A percentile compares a stretch with the other conserved stretches of the same genome.
phyloP scores from a whole-genome alignment of 441 rosid species.

The Codiaeum variegatum region DNA sequence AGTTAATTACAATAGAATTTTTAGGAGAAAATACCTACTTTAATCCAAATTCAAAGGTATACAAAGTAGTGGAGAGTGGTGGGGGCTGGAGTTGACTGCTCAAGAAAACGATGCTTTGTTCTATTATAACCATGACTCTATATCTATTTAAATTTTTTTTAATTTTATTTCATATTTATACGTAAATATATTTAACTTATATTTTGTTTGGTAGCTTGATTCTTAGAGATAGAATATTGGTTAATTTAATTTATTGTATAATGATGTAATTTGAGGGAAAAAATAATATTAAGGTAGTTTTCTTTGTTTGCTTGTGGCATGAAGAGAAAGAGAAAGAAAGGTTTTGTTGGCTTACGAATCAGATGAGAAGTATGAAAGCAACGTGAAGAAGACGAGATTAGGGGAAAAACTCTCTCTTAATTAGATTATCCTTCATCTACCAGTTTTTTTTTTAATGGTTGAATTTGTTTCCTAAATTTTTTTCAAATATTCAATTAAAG shows the following conservation, averaged over 20 bases:
- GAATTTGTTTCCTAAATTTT: too few relatives aligned
- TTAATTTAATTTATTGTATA: conserved; percentile 4
- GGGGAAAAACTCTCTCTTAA: background rate
- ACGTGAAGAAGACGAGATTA: conserved; percentile 18
- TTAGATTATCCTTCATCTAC: background rate
- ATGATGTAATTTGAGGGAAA: too few relatives aligned
- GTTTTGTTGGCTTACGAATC: background rate
- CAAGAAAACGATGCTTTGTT: conserved; percentile 26
- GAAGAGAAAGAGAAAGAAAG: background rate
- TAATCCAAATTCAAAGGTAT: background rate
- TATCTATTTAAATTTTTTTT: background rate
- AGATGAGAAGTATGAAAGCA: conserved; percentile 2
- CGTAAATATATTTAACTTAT: background rate
- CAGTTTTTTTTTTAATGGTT: too few relatives aligned
- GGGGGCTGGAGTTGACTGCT: conserved; percentile 28
- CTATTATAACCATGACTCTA: background rate
- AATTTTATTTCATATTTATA: background rate
- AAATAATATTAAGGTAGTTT: conserved; percentile 8
- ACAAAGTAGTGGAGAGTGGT: background rate
- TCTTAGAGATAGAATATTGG: background rate
- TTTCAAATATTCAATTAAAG: too few relatives aligned
- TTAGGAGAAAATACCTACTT: conserved; percentile 7
- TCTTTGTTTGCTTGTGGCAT: conserved; percentile 5
- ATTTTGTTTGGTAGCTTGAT: background rate
- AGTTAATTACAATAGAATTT: too few relatives aligned